Evolutionary conservation across 2,329 filamentous ascomycete species (phyloP), one percentile per base, ranked within the genome.

Genomic region (Pseudocercospora ulei): DNA sequence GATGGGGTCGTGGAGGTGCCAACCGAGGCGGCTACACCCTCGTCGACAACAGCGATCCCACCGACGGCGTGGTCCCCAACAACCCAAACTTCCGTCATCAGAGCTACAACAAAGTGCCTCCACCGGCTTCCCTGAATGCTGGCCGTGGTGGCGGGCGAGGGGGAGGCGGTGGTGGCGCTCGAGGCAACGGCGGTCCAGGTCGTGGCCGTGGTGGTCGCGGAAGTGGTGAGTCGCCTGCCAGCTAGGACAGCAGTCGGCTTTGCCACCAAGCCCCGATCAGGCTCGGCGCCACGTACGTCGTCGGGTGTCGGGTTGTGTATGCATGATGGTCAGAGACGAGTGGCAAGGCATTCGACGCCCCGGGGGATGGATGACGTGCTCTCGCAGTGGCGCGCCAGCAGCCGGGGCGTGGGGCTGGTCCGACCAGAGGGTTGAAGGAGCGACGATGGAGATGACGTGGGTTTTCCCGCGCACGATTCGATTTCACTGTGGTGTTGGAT

Each of bases 21-120:
- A 65, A 64, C 42, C 55, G 61, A 13, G 61, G 61, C 9, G 67
- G 67, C 3, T 69, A 66, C 52, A 67, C 60, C 1, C 51, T 64
- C 6, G 56, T 64, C 4, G 66, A 76, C 50, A 69, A 66, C 47
- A 63, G 58, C 34, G 68, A 75, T 49, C 67, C 70, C 3, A 59
- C 63, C 4, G 67, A 68, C 17, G 72, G 71, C n/a, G 61, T 77
- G 2, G 54, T 75, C 9, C 57, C 64, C 39, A 67, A 71, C 51
- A 76, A 75, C 53, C 70, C 69, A 1, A 64, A 67, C 35, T 77
- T 77, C 60, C 63, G 65, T 17, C 70, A 72, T 3, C 69, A 72
- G 47, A 65, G 62, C 52, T 72, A 72, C 51, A 59, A 59, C 24
- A 66, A 65, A 38, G 70, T 72, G 4, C 70, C 72, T 4, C 79